Evolutionary conservation across 305 asterid species (phyloP).

Genomic region (Caryopteris hybrid): DNA sequence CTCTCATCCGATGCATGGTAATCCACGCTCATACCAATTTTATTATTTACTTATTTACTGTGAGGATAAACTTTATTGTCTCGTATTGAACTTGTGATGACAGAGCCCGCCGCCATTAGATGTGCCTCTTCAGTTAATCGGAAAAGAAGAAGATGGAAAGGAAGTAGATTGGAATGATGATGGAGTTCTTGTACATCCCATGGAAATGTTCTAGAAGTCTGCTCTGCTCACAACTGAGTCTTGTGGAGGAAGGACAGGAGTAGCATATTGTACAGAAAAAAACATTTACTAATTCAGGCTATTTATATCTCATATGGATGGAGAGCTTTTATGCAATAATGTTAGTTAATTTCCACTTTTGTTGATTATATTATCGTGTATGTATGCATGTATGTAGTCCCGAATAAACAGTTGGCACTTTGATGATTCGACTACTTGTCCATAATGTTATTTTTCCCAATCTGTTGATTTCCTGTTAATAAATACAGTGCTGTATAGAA

Average conservation of each 20-base stretch:
- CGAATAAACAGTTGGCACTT: constrained; percentile 1
- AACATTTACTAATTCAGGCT: background rate
- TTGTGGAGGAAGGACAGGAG: background rate
- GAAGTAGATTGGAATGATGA: constrained; percentile 70
- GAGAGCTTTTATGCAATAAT: background rate
- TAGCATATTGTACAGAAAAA: constrained; percentile 6
- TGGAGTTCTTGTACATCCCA: constrained; percentile 59
- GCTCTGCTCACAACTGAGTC: no score
- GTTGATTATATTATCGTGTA: background rate
- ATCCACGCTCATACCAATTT: constrained; percentile 10
- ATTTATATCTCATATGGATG: background rate
- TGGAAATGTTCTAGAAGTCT: constrained; percentile 73
- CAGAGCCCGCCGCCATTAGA: constrained; percentile 90
- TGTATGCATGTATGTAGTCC: background rate
- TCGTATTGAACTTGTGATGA: constrained; percentile 6
- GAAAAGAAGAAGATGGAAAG: constrained; percentile 54
- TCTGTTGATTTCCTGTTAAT: background rate
- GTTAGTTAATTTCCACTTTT: background rate
- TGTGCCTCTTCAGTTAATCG: constrained; percentile 66
- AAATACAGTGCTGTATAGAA: no score
- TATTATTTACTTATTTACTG: background rate
- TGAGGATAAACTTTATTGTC: no score
- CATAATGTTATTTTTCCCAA: background rate
- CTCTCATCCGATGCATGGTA: constrained; percentile 95
- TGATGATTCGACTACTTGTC: background rate